These are phyloP conservation scores for Cytospora piceicola DNA, from an alignment of 2,329 filamentous ascomycete species.

Conservation along the genomic window DNA sequence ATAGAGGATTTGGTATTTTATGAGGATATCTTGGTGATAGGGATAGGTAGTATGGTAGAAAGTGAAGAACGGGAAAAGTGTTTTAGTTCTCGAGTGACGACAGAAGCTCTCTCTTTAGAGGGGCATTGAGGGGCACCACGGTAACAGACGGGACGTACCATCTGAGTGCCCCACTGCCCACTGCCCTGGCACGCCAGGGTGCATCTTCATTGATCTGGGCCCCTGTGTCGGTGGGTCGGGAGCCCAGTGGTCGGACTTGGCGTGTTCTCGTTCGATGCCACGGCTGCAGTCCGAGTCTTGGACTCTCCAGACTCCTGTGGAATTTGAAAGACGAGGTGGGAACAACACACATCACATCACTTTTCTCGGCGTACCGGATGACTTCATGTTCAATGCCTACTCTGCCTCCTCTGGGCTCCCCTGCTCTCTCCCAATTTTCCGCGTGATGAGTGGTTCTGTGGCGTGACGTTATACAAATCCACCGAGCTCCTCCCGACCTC, in stretches of 20 bases:
- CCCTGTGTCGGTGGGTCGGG: conserved; percentile 15
- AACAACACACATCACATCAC: conserved; percentile 25
- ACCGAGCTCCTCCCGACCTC: conserved; percentile 5
- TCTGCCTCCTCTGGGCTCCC: background rate
- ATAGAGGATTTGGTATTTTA: background rate
- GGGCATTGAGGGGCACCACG: conserved; percentile 21
- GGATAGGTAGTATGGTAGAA: conserved; percentile 10
- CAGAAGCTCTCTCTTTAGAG: conserved; percentile 21
- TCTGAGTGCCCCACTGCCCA: too few species aligned
- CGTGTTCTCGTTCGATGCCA: conserved; percentile 19
- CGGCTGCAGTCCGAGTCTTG: conserved; percentile 1
- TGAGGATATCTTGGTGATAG: conserved; percentile 2
- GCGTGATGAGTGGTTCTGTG: conserved; percentile 20
- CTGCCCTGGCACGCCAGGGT: background rate
- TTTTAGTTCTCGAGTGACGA: conserved; percentile 14
- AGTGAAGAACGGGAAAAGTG: conserved; percentile 19
- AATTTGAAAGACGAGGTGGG: background rate
- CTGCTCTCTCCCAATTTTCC: conserved; percentile 21
- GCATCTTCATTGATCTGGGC: background rate
- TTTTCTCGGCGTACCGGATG: conserved; percentile 23
- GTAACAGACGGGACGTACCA: background rate
- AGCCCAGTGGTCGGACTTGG: conserved; percentile 9
- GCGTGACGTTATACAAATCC: conserved; percentile 24
- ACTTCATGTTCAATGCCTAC: conserved; percentile 17
- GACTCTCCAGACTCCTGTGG: background rate